Conservation (phyloP, 2,329 filamentous ascomycete genomes). For the Xylariaceae sp. region DNA sequence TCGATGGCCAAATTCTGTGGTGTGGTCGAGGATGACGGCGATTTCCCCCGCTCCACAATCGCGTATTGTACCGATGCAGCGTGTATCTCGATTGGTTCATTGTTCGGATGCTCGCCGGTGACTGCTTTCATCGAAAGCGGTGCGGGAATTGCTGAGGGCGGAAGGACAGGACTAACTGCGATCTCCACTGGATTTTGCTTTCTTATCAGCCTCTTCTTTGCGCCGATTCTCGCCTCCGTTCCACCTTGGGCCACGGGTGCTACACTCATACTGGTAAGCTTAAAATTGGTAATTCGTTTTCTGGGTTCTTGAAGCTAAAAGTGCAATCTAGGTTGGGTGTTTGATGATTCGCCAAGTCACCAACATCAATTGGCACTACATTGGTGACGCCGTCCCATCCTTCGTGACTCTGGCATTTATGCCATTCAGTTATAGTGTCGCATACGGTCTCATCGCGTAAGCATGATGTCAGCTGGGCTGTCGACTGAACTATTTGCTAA, state of each 20-base stretch:
- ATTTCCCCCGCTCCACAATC: constrained; percentile 79
- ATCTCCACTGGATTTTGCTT: constrained; percentile 66
- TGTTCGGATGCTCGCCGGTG: constrained; percentile 65
- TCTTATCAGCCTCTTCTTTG: constrained; percentile 66
- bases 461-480: constrained; percentile 25
- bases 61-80: constrained; percentile 70
- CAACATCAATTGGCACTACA: constrained; percentile 70
- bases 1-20: constrained; percentile 75
- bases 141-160: constrained; percentile 70
- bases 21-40: constrained; percentile 61
- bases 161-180: constrained; percentile 65
- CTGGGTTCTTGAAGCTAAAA: not conserved
- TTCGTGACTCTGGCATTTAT: constrained; percentile 71
- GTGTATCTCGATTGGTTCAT: constrained; percentile 63
- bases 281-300: not conserved
- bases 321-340: constrained; percentile 53
- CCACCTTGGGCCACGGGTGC: constrained; percentile 74
- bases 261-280: constrained; percentile 59
- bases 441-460: constrained; percentile 69
- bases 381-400: constrained; percentile 69
- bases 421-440: constrained; percentile 73
- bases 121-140: constrained; percentile 73
- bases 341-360: constrained; percentile 73
- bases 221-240: constrained; percentile 70
- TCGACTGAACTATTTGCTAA: constrained; percentile 11